Conservation (phyloP, 345 rosid species). For the Eucalyptus pauciflora region DNA sequence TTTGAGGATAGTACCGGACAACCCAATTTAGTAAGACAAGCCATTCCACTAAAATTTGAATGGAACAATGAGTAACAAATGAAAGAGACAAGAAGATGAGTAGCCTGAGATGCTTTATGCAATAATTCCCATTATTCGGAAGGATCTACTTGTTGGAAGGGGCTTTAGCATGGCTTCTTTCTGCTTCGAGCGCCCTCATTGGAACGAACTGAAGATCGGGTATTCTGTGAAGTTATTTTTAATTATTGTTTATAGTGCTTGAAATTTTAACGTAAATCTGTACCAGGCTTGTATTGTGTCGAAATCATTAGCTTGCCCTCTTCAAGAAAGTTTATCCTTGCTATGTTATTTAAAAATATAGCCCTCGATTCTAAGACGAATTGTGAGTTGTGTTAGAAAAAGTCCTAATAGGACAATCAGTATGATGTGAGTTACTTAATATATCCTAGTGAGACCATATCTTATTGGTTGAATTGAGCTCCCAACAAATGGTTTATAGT, state of each 20-base stretch:
- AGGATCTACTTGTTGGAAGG: not conserved
- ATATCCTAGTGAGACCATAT: not conserved
- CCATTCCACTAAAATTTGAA: not conserved
- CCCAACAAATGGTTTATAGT: not conserved
- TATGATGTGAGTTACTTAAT: not conserved
- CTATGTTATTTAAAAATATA: not conserved
- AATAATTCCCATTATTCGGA: not conserved
- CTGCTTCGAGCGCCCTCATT: not conserved
- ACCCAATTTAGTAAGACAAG: not conserved
- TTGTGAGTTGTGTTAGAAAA: not conserved
- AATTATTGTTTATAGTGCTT: too few relatives aligned
- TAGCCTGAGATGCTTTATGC: not conserved
- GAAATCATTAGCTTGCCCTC: not conserved
- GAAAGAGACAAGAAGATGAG: not conserved
- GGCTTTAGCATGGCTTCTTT: not conserved
- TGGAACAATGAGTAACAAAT: not conserved
- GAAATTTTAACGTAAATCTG: not conserved
- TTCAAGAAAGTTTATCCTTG: not conserved
- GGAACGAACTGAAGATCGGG: not conserved
- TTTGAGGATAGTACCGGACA: not conserved
- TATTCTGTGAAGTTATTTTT: not conserved
- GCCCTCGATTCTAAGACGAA: not conserved
- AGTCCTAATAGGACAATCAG: not conserved
- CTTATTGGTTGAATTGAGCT: not conserved
- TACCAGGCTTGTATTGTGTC: not conserved